Evolutionary conservation across 2,329 filamentous ascomycete species (phyloP).

Genomic region (Aspergillus flavus): DNA sequence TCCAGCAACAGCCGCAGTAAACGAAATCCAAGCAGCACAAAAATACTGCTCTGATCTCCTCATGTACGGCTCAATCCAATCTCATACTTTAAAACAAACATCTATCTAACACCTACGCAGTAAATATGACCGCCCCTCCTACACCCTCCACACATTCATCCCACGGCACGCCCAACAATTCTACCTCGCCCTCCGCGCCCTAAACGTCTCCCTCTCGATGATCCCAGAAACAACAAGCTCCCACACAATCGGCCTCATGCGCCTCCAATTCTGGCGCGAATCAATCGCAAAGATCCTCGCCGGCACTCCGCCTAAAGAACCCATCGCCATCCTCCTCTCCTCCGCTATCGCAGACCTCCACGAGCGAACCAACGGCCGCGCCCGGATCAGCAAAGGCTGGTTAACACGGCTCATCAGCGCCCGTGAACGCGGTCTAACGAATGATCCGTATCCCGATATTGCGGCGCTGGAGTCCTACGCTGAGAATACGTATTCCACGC

Average conservation of each 20-base stretch:
- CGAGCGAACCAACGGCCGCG: slow-evolving; percentile 48
- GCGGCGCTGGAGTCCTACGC: slow-evolving; percentile 81
- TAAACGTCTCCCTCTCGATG: slow-evolving; percentile 89
- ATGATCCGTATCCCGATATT: slow-evolving; percentile 76
- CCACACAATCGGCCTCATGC: slow-evolving; percentile 81
- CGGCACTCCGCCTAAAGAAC: slow-evolving; percentile 81
- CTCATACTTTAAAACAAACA: background rate
- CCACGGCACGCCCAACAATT: slow-evolving; percentile 73
- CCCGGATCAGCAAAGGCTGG: slow-evolving; percentile 69
- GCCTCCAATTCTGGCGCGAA: slow-evolving; percentile 94
- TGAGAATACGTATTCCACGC: slow-evolving; percentile 90
- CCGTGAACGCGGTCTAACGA: slow-evolving; percentile 79
- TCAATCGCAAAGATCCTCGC: slow-evolving; percentile 76
- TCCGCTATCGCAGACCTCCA: slow-evolving; percentile 66
- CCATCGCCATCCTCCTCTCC: slow-evolving; percentile 81
- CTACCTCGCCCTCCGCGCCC: slow-evolving; percentile 85
- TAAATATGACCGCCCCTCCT: slow-evolving; percentile 86
- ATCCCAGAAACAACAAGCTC: slow-evolving; percentile 89
- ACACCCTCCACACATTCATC: slow-evolving; percentile 82
- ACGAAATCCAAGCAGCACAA: slow-evolving; percentile 58
- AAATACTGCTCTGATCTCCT: slow-evolving; percentile 63
- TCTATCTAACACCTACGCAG: slow-evolving; percentile 48
- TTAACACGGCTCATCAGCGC: slow-evolving; percentile 76
- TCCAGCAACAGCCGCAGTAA: slow-evolving; percentile 29
- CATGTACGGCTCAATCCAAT: slow-evolving; percentile 40